phyloP scores from a whole-genome alignment of 1,139 yeast species.

The Geotrichum armillariae region DNA sequence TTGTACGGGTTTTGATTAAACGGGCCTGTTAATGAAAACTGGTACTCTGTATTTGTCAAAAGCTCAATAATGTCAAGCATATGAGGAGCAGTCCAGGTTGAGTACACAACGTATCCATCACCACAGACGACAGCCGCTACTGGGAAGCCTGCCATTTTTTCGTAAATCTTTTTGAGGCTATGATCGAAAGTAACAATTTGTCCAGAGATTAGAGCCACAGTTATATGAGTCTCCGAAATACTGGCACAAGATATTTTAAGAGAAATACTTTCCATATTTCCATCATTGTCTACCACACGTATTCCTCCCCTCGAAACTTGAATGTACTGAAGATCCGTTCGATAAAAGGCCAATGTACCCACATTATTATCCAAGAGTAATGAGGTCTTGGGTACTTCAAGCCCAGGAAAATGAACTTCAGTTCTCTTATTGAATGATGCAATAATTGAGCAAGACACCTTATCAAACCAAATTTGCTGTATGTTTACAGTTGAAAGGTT shows the following conservation, averaged over 20 bases:
- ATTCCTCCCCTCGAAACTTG: slow-evolving; percentile 1
- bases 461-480: slow-evolving; percentile 3
- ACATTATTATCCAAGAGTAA: not conserved
- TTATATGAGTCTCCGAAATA: not conserved
- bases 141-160: not conserved
- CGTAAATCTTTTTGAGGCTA: not conserved
- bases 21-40: no score
- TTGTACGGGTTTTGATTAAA: not conserved
- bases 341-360: not conserved
- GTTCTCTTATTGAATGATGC: not conserved
- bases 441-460: not conserved
- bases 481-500: not conserved
- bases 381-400: not conserved
- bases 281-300: not conserved
- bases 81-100: not conserved
- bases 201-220: not conserved
- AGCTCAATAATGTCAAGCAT: not conserved
- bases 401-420: not conserved
- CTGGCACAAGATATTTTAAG: not conserved
- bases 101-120: not conserved
- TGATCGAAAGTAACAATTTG: not conserved
- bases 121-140: not conserved
- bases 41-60: not conserved
- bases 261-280: not conserved
- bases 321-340: not conserved